Percentiles rank a stretch among this genome's conserved stretches.
phyloP scores from a whole-genome alignment of 495 filamentous ascomycete species.

The Trichoderma erinaceum region DNA sequence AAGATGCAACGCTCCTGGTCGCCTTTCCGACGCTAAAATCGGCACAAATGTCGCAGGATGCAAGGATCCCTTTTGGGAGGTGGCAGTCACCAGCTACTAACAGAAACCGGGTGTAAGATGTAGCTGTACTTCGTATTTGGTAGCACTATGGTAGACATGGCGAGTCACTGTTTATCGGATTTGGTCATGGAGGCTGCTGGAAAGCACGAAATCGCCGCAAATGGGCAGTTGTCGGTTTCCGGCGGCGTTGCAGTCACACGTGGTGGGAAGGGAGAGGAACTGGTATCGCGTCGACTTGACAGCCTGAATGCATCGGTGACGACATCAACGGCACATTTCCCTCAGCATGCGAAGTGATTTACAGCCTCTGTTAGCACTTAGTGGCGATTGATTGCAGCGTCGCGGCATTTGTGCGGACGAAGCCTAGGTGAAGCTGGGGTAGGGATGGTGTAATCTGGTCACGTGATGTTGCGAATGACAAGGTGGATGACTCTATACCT shows the following conservation, averaged over 20 bases:
- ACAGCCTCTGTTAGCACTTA: background rate
- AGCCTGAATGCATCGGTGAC: background rate
- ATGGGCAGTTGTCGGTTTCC: background rate
- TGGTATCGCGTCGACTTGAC: background rate
- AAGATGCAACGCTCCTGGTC: background rate
- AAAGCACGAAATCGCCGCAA: background rate
- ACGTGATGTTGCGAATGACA: background rate
- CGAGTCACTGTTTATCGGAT: background rate
- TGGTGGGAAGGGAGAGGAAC: background rate
- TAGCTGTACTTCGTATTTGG: background rate
- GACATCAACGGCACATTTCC: background rate
- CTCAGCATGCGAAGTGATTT: background rate
- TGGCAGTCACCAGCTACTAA: background rate
- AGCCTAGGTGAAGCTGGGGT: background rate
- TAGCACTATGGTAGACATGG: background rate
- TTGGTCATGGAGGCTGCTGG: background rate
- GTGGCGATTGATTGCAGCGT: slow-evolving; percentile 1
- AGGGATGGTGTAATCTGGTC: background rate
- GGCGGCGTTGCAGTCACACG: background rate
- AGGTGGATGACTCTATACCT: no score
- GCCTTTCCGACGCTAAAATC: slow-evolving; percentile 4
- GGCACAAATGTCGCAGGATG: slow-evolving; percentile 4
- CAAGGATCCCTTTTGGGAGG: background rate
- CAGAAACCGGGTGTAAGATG: background rate
- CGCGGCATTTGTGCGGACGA: slow-evolving; percentile 1